Evolutionary conservation across 2,329 filamentous ascomycete species (phyloP).

Genomic region (Parasarocladium wereldwijsianum): DNA sequence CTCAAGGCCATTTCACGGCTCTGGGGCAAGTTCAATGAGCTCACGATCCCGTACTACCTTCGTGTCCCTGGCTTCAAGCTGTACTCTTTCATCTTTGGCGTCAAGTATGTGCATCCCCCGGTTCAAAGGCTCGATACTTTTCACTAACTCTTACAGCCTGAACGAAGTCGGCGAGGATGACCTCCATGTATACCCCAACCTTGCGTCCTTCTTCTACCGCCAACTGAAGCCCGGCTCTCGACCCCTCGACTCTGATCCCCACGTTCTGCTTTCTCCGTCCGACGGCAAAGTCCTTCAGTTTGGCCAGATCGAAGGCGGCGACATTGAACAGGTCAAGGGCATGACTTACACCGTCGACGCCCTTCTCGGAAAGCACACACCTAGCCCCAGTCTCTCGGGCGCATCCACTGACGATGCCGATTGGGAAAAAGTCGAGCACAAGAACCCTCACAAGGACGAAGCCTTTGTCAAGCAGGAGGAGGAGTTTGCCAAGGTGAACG

Average conservation of each 20-base stretch:
- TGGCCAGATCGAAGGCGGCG: constrained; percentile 78
- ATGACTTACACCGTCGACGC: constrained; percentile 97
- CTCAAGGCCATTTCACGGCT: constrained; percentile 79
- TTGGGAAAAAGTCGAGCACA: constrained; percentile 10
- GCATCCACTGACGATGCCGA: constrained; percentile 9
- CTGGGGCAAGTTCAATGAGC: constrained; percentile 86
- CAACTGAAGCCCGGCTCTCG: constrained; percentile 78
- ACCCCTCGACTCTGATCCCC: constrained; percentile 67
- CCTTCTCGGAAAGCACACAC: constrained; percentile 57
- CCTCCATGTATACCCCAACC: constrained; percentile 78
- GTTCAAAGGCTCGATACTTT: neutral
- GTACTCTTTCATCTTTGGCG: constrained; percentile 84
- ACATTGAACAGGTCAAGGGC: constrained; percentile 97
- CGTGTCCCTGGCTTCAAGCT: constrained; percentile 83
- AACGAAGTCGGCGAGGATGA: constrained; percentile 80
- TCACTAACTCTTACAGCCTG: constrained; percentile 38
- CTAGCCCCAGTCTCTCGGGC: constrained; percentile 36
- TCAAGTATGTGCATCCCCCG: constrained; percentile 36
- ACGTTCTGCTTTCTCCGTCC: constrained; percentile 72
- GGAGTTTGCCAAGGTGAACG: constrained; percentile 88
- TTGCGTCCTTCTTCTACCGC: constrained; percentile 95
- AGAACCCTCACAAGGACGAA: constrained; percentile 28
- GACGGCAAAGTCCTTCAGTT: constrained; percentile 89
- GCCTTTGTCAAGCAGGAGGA: constrained; percentile 67
- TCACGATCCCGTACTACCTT: constrained; percentile 75